Evolutionary conservation across 2,329 filamentous ascomycete genomes (phyloP), one percentile per base, ranked within the genome.

Genomic region (Fusarium chaquense): DNA sequence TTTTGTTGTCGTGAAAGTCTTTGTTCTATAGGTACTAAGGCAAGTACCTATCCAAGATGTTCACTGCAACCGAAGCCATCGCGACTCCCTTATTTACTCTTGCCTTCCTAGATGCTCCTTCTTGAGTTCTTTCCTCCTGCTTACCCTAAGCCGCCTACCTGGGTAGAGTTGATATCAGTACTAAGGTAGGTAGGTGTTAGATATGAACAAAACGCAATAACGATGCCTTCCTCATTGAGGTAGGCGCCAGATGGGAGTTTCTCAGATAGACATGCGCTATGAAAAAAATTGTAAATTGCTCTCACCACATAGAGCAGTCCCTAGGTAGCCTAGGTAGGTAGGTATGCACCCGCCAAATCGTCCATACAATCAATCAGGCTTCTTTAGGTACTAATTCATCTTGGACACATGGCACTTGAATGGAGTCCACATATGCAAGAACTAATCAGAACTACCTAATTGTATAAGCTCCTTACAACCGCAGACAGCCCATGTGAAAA

Each of bases 31-130:
- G 18, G 8, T 15, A 44, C 20, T 20, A 20, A 20, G 41, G n/a
- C n/a, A 36, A 16, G 28, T 30, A 46, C 32, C 36, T 22, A 40
- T 18, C 24, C 7, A 10, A 22, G 33, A 30, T 41, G 18, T 24
- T 16, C 13, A n/a, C 10, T 28, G 43, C 11, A 38, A n/a, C n/a
- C 33, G 50, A 56, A 15, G 45, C 36, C 38, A 62, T 57, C 62
- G 18, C 30, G 20, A 33, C 40, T 57, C 43, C 46, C 41, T 52
- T 9, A 1, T 26, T 18, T 57, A 36, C 22, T 54, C 28, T 24
- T 35, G 15, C 26, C 40, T 38, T 40, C 24, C 10, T 28, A 28
- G 9, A 10, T 20, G 24, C 28, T n/a, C 9, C 8, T 26, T 26
- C 32, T 36, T 28, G 16, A 10, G 20, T 28, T 26, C 24, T 8